Evolutionary conservation across 352 stramenopile genomes (phyloP), one percentile per base, ranked within the genome.

Genomic region (Albugo laibachii): DNA sequence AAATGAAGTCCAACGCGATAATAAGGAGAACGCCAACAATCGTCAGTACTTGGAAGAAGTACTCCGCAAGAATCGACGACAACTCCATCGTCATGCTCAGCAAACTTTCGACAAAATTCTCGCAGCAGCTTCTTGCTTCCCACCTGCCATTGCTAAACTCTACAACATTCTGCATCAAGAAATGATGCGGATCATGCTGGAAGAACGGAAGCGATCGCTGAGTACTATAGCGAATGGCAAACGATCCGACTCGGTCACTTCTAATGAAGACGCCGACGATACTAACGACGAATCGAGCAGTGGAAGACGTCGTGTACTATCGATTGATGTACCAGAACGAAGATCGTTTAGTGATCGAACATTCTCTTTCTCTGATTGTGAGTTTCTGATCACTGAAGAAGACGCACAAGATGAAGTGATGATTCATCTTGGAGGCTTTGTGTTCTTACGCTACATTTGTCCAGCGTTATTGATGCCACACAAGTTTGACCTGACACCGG

Each of bases 361-460:
- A 10, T 31, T 31, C 8, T n/a, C 16, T 11, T 43, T 19, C 16
- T 50, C 52, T 12, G 49, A 61, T 13, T 70, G 66, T 14, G 49
- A 80, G 27, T 80, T 63, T 50, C 68, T 66, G 0, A 69, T 81
- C 21, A 61, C 70, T 38, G 66, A 82, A 19, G 65, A 69, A 38
- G 34, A 66, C 12, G 50, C 63, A 4, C 56, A 65, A 5, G 58
- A 73, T 20, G 73, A 86, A 53, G 83, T 86, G 43, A 68, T 77
- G 45, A 64, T 83, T 55, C 73, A 86, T 27, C 50, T 89, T 12
- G 76, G 76, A 27, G 76, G 73, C 0, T 61, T 86, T 15, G 57
- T 89, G 11, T 89, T 89, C 51, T 53, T 89, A 41, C 65, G 76
- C 10, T 84, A 83, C 41, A 50, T 89, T 31, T 89, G 76, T 37